phyloP scores from a whole-genome alignment of 768 basidiomycete species.

The Lactarius psammicola region DNA sequence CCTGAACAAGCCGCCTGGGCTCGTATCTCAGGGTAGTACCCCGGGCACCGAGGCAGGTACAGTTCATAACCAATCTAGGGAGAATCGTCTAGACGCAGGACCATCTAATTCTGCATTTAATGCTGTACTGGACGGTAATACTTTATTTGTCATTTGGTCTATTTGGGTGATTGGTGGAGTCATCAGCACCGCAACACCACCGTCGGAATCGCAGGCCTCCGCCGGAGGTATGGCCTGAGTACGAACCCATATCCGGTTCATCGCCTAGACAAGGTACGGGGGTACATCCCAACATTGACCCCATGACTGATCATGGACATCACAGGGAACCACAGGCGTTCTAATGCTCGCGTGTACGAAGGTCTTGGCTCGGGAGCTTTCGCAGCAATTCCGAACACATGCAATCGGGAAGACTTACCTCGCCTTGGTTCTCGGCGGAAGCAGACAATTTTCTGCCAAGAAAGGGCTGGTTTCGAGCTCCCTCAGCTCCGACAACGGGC shows the following conservation, averaged over 20 bases:
- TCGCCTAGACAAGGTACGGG: slow-evolving; percentile 29
- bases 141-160: background rate
- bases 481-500: slow-evolving; percentile 20
- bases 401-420: slow-evolving; percentile 24
- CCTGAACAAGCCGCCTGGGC: slow-evolving; percentile 28
- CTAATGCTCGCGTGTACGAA: slow-evolving; percentile 27
- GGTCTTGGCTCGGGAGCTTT: slow-evolving; percentile 20
- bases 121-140: slow-evolving; percentile 12
- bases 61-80: background rate
- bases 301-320: background rate
- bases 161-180: background rate
- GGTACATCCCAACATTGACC: background rate
- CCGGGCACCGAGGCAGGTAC: background rate
- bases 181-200: background rate
- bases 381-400: slow-evolving; percentile 25
- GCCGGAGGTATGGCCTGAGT: background rate
- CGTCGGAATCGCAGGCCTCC: slow-evolving; percentile 15
- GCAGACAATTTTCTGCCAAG: slow-evolving; percentile 4
- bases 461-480: slow-evolving; percentile 11
- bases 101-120: background rate
- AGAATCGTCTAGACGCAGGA: background rate
- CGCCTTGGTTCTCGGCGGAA: slow-evolving; percentile 22
- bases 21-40: slow-evolving; percentile 23
- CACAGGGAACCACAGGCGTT: slow-evolving; percentile 27
- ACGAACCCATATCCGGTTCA: slow-evolving; percentile 27